phyloP scores from a whole-genome alignment of 164 flowering plant genomes.

The Warburgia ugandensis region DNA sequence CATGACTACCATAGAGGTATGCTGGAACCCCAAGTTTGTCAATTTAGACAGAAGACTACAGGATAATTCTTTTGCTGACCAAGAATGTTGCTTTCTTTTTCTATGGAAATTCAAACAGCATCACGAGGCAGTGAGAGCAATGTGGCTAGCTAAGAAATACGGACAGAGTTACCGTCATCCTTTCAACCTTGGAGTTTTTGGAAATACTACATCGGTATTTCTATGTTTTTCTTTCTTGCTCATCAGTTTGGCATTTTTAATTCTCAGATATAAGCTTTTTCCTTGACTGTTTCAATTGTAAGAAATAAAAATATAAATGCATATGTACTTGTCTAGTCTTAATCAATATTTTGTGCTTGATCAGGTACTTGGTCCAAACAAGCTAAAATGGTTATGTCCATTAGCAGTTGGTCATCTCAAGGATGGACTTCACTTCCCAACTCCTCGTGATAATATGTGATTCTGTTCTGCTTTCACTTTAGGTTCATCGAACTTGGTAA shows the following conservation, averaged over 20 bases:
- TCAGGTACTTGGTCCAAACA: conserved; percentile 67
- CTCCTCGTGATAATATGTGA: conserved; percentile 27
- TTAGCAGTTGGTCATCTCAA: conserved; percentile 46
- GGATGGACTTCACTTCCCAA: conserved; percentile 56
- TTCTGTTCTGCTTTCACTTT: too few relatives aligned
- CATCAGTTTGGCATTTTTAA: too few relatives aligned
- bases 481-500: too few relatives aligned
- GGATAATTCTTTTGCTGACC: conserved; percentile 2
- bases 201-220: conserved; percentile 47
- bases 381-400: conserved; percentile 73
- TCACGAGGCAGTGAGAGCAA: conserved; percentile 43
- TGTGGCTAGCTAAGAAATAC: conserved; percentile 72
- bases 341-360: neutral
- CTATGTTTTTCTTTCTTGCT: too few relatives aligned
- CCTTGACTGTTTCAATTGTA: neutral
- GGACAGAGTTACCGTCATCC: conserved; percentile 69
- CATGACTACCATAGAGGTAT: conserved; percentile 81
- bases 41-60: neutral
- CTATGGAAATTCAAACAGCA: conserved; percentile 30
- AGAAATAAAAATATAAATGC: neutral
- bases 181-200: conserved; percentile 38
- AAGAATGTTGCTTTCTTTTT: conserved; percentile 2
- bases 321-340: neutral
- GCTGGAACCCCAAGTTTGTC: conserved; percentile 2
- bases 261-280: conserved; percentile 5